Evolutionary conservation across 768 basidiomycete species (phyloP).

Genomic region (Pholiota microspora): DNA sequence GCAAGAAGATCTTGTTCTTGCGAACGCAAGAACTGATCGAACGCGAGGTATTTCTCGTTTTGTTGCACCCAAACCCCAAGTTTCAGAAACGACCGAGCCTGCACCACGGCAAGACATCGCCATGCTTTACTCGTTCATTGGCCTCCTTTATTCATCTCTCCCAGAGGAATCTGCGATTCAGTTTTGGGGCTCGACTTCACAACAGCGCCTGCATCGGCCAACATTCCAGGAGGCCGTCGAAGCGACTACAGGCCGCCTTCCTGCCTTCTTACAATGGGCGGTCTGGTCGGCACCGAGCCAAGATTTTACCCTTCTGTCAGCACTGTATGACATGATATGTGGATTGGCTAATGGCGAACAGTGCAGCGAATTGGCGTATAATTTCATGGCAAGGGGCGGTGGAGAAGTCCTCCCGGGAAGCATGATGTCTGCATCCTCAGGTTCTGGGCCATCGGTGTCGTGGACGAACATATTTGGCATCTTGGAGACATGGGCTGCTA

Average conservation of each 20-base stretch:
- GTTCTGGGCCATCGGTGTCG: slow-evolving; percentile 59
- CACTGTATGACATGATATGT: slow-evolving; percentile 85
- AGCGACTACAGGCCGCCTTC: slow-evolving; percentile 40
- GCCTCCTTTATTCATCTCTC: slow-evolving; percentile 72
- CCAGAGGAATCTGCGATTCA: slow-evolving; percentile 77
- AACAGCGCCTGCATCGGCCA: slow-evolving; percentile 37
- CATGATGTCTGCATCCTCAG: slow-evolving; percentile 48
- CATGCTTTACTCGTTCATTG: slow-evolving; percentile 79
- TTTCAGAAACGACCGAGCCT: slow-evolving; percentile 35
- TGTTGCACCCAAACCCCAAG: slow-evolving; percentile 37
- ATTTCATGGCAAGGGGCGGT: slow-evolving; percentile 80
- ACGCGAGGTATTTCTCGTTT: slow-evolving; percentile 49
- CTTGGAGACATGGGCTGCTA: slow-evolving; percentile 71
- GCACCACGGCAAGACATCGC: slow-evolving; percentile 81
- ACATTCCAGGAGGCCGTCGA: slow-evolving; percentile 60
- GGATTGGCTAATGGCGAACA: slow-evolving; percentile 83
- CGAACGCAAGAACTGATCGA: slow-evolving; percentile 63
- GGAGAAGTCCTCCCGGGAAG: slow-evolving; percentile 67
- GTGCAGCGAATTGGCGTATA: slow-evolving; percentile 84
- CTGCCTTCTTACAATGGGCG: slow-evolving; percentile 84
- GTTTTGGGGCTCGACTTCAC: slow-evolving; percentile 76
- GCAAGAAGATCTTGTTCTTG: slow-evolving; percentile 81
- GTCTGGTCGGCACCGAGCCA: slow-evolving; percentile 80
- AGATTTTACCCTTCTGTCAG: slow-evolving; percentile 71
- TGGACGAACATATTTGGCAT: slow-evolving; percentile 77